Conservation (phyloP, 768 basidiomycete genomes). For the Xerocomellus amylosporus region DNA sequence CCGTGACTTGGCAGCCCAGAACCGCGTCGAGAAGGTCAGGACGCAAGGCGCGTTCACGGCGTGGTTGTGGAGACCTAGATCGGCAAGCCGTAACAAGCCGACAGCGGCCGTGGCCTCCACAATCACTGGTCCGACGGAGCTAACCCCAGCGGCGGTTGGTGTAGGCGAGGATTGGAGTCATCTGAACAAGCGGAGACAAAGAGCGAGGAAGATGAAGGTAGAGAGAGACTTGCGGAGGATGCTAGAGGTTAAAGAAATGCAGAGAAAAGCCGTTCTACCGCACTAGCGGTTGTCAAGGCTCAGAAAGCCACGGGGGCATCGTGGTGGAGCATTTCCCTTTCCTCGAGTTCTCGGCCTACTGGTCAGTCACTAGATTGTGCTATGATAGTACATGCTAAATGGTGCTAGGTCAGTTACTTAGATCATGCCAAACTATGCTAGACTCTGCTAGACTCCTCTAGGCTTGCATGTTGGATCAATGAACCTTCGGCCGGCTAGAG, state of each 20-base stretch:
- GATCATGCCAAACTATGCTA: too few relatives aligned
- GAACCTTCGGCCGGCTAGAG: too few relatives aligned
- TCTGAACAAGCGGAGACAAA: constrained; percentile 52
- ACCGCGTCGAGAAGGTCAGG: constrained; percentile 44
- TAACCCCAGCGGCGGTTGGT: constrained; percentile 30
- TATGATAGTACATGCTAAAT: too few relatives aligned
- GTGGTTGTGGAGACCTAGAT: constrained; percentile 41
- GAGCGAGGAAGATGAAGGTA: constrained; percentile 46
- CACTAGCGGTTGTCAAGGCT: not conserved
- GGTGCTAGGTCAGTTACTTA: too few relatives aligned
- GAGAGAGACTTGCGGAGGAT: constrained; percentile 40
- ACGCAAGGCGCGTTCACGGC: constrained; percentile 32
- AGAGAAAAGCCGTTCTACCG: not conserved
- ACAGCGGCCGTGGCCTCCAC: not conserved
- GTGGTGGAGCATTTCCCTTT: not conserved
- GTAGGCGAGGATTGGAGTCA: constrained; percentile 50
- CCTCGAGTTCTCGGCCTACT: not conserved
- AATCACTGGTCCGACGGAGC: not conserved
- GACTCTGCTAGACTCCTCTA: too few relatives aligned
- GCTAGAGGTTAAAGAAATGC: constrained; percentile 33
- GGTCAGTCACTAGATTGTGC: too few relatives aligned
- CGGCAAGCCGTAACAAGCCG: not conserved
- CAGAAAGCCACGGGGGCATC: not conserved
- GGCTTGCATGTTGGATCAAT: too few relatives aligned
- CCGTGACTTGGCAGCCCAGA: constrained; percentile 40